Evolutionary conservation across 768 basidiomycete genomes (phyloP), one percentile per base, ranked within the genome.

Genomic region (Suillus clintonianus): DNA sequence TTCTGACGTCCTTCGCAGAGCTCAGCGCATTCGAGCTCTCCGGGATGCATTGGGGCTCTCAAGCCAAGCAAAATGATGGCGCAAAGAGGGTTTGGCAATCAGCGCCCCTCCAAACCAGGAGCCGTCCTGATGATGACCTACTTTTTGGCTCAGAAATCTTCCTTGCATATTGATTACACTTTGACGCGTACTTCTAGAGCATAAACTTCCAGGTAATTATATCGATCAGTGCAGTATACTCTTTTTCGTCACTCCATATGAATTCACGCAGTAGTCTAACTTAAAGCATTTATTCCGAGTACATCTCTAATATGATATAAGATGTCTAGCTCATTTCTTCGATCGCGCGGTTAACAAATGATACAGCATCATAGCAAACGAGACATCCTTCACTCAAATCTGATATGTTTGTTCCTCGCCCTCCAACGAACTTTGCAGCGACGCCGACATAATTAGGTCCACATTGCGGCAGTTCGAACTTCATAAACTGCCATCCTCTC

Each of bases 31-130:
- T 91, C 69, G 91, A 92, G 71, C 83, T 92, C 34, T 88, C 84
- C 54, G 91, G 91, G 39, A 85, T 92, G 77, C 89, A 88, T 67
- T 92, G 90, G 89, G 81, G 83, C 55, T 86, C 85, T 6, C 80
- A 82, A n/a, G 79, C 76, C 53, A 79, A 76, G 66, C 80, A 81
- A 66, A 71, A 77, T 59, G 72, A 79, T 55, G 78, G 82, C 37
- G 72, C 79, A 43, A 82, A 79, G 64, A 78, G 79, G 36, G 76
- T 82, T 7, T 88, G 86, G 87, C 83, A 83, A 72, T 84, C 85
- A 1, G 79, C 82, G 51, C 79, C 85, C 19, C 75, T 85, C 15
- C 72, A 75, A 53, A 68, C 65, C 56, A 70, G 72, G 57, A 65
- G 69, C 58, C 71, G 66, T 42, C 71, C 75, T 22, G 68, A 64